Evolutionary conservation across 148 eudicot species (phyloP).

Genomic region (Linanthus parryae): DNA sequence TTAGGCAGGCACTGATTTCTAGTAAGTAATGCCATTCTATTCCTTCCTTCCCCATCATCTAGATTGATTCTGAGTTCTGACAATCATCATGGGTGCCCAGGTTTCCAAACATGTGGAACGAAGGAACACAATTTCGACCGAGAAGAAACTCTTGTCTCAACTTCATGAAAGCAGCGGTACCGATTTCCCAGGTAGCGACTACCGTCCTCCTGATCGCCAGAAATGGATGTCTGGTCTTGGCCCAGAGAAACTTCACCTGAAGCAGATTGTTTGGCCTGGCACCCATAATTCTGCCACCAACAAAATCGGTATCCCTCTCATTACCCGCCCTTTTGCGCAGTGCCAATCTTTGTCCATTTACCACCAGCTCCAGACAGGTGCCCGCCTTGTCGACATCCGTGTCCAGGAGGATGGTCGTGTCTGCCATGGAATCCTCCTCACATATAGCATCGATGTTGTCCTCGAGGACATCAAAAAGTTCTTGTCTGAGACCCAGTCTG

Average conservation of each 20-base stretch:
- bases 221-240: conserved; percentile 78
- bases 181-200: conserved; percentile 61
- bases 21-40: too few species aligned
- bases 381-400: conserved; percentile 68
- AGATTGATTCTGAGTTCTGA: conserved; percentile 11
- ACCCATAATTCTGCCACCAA: conserved; percentile 91
- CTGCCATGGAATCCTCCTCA: conserved; percentile 73
- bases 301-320: conserved; percentile 60
- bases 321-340: conserved; percentile 82
- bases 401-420: conserved; percentile 66
- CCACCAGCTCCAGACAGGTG: conserved; percentile 59
- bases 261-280: conserved; percentile 86
- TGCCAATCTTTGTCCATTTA: conserved; percentile 80
- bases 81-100: conserved; percentile 65
- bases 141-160: conserved; percentile 47
- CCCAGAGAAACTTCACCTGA: conserved; percentile 42
- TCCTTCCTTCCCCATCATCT: conserved; percentile 6
- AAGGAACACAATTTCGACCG: conserved; percentile 27
- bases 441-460: conserved; percentile 66
- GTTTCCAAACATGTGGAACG: conserved; percentile 54
- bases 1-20: too few species aligned
- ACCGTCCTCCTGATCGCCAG: conserved; percentile 52
- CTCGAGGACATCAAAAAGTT: conserved; percentile 57
- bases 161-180: conserved; percentile 39
- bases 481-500: conserved; percentile 67